Percentiles rank a stretch among this genome's conserved stretches.
Evolutionary conservation across 495 filamentous ascomycete species (phyloP).

Genomic region (Daldinia decipiens): DNA sequence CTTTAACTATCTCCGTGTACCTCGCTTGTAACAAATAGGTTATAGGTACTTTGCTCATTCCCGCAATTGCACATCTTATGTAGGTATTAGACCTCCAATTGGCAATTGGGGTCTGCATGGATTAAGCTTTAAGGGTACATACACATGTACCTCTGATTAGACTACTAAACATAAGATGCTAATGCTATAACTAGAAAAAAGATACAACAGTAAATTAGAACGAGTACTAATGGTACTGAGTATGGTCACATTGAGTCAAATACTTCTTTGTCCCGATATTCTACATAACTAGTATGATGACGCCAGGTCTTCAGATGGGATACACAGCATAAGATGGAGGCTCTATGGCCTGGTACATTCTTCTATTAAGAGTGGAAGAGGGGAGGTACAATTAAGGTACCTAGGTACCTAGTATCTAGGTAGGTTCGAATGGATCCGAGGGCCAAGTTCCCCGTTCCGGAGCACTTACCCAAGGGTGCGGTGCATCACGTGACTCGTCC

Average conservation of each 20-base stretch:
- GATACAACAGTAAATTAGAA: not conserved
- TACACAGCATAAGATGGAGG: slow-evolving; percentile 27
- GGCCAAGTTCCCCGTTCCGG: slow-evolving; percentile 14
- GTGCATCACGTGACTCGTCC: slow-evolving; percentile 43
- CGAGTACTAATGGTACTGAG: not conserved
- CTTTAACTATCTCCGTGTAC: slow-evolving; percentile 12
- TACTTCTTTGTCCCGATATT: not conserved
- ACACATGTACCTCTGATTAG: not conserved
- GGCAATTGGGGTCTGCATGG: not conserved
- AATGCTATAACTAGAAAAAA: not conserved
- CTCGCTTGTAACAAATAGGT: not conserved
- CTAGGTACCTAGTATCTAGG: not conserved
- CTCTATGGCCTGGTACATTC: slow-evolving; percentile 19
- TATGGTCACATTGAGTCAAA: not conserved
- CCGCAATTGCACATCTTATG: not conserved
- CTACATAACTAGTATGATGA: slow-evolving; percentile 16
- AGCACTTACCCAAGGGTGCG: not conserved
- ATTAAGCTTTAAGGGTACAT: slow-evolving; percentile 1
- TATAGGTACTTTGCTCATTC: not conserved
- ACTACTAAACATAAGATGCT: not conserved
- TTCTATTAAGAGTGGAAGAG: not conserved
- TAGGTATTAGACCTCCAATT: not conserved
- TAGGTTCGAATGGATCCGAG: slow-evolving; percentile 4
- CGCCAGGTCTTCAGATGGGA: slow-evolving; percentile 6
- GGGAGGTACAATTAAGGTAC: slow-evolving; percentile 3